Percentiles rank a stretch among this genome's conserved stretches.
These are phyloP conservation scores for Chlorella sp. DNA, from an alignment of 139 green algal species.

Conservation along the genomic window DNA sequence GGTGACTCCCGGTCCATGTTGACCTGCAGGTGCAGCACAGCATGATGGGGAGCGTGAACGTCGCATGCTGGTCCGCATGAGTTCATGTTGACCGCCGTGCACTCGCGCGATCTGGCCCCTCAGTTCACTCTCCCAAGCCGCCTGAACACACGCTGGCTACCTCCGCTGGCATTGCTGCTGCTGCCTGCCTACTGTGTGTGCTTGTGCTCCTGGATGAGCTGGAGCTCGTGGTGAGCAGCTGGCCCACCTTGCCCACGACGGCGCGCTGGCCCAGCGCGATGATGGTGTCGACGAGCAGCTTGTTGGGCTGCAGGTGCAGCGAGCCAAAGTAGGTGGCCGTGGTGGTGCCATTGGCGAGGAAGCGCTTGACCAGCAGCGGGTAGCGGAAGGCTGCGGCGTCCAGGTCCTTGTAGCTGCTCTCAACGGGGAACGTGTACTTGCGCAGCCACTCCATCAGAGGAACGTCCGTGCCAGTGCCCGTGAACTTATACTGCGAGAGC, in stretches of 20 bases:
- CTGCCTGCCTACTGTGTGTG: background rate
- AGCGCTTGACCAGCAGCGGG: slow-evolving; percentile 7
- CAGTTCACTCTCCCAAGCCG: background rate
- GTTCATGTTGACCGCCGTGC: background rate
- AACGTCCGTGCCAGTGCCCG: slow-evolving; percentile 27
- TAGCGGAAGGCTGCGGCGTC: slow-evolving; percentile 10
- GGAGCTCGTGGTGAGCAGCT: background rate
- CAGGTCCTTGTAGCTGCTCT: slow-evolving; percentile 28
- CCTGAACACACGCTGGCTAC: background rate
- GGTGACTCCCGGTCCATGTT: slow-evolving; percentile 54
- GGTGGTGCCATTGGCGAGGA: slow-evolving; percentile 24
- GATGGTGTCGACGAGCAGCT: slow-evolving; percentile 41
- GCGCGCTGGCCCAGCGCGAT: slow-evolving; percentile 40
- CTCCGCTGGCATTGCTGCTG: background rate
- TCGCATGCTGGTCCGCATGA: background rate
- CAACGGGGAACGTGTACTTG: slow-evolving; percentile 42
- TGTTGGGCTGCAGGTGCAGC: slow-evolving; percentile 20
- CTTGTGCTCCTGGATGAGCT: too few species aligned
- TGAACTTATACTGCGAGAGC: slow-evolving; percentile 27
- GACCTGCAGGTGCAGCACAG: slow-evolving; percentile 19
- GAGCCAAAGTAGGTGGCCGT: slow-evolving; percentile 32
- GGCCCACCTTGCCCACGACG: slow-evolving; percentile 52
- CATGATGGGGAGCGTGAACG: background rate
- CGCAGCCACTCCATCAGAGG: slow-evolving; percentile 45
- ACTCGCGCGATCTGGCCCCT: background rate